Percentiles rank a stretch among this genome's conserved stretches.
phyloP scores from a whole-genome alignment of 2,329 filamentous ascomycete genomes.

The Hypoxylon sp. region DNA sequence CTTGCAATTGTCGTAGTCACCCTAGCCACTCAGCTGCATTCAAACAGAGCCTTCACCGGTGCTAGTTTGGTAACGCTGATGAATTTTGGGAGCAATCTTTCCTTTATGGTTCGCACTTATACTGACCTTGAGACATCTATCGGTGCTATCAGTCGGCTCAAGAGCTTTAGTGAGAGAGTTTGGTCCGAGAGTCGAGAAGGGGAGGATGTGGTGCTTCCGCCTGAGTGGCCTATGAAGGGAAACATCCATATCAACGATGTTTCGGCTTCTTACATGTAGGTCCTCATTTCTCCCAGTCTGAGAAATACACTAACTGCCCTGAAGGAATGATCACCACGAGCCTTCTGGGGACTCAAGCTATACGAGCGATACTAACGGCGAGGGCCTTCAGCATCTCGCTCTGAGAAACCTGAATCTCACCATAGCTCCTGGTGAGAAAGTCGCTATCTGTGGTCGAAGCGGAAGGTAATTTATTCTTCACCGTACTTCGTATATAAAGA shows the following conservation, averaged over 20 bases:
- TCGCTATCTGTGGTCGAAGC: constrained; percentile 55
- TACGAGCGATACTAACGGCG: constrained; percentile 2
- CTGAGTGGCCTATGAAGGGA: constrained; percentile 51
- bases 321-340: background rate
- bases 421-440: constrained; percentile 53
- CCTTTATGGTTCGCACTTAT: constrained; percentile 50
- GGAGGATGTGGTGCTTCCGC: constrained; percentile 47
- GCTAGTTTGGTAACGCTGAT: constrained; percentile 55
- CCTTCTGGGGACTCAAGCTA: background rate
- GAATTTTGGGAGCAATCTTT: constrained; percentile 50
- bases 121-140: constrained; percentile 54
- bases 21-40: constrained; percentile 46
- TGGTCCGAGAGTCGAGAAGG: constrained; percentile 45
- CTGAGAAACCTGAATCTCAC: constrained; percentile 50
- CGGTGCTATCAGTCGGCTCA: constrained; percentile 53
- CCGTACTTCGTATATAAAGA: background rate
- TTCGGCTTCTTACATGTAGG: constrained; percentile 50
- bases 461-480: constrained; percentile 44
- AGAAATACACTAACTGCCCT: constrained; percentile 7
- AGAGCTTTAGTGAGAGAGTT: constrained; percentile 46
- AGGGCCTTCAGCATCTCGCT: constrained; percentile 44
- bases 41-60: constrained; percentile 49
- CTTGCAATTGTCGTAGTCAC: constrained; percentile 45
- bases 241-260: constrained; percentile 47
- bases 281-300: background rate